Evolutionary conservation across 768 basidiomycete species (phyloP).

Genomic region (Cyclocybe cylindracea): DNA sequence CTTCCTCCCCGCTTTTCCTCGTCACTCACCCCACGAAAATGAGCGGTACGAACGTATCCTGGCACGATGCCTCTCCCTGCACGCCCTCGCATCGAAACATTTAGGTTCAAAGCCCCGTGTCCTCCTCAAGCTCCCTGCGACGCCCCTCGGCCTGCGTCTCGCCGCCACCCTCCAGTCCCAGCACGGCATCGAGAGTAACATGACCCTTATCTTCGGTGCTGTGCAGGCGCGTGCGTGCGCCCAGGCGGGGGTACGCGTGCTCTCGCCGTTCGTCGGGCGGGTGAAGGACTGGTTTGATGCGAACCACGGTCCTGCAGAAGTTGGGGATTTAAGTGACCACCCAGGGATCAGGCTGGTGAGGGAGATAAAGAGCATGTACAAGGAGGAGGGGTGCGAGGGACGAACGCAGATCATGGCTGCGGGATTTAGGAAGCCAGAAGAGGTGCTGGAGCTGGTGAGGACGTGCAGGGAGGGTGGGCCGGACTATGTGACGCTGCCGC

Average conservation of each 20-base stretch:
- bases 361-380: conserved; percentile 26
- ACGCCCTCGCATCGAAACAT: too few species aligned
- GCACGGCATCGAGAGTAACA: conserved; percentile 30
- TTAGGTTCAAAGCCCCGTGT: conserved; percentile 17
- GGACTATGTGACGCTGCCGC: conserved; percentile 35
- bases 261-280: conserved; percentile 39
- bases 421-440: conserved; percentile 32
- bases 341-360: conserved; percentile 32
- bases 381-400: conserved; percentile 16
- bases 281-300: conserved; percentile 40
- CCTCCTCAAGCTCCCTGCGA: conserved; percentile 34
- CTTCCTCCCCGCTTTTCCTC: too few species aligned
- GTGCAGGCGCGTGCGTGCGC: conserved; percentile 38
- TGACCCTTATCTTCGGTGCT: conserved; percentile 36
- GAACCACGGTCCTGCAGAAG: conserved; percentile 7
- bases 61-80: too few species aligned
- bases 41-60: too few species aligned
- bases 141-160: conserved; percentile 33
- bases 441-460: conserved; percentile 30
- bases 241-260: conserved; percentile 32
- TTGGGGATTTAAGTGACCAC: conserved; percentile 23
- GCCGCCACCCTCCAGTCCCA: conserved; percentile 28
- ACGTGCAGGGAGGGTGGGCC: conserved; percentile 26
- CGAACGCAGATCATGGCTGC: conserved; percentile 34
- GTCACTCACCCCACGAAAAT: too few species aligned